These are phyloP conservation scores for Pezicula neosporulosa DNA, from an alignment of 2,329 filamentous ascomycete species.

Conservation along the genomic window DNA sequence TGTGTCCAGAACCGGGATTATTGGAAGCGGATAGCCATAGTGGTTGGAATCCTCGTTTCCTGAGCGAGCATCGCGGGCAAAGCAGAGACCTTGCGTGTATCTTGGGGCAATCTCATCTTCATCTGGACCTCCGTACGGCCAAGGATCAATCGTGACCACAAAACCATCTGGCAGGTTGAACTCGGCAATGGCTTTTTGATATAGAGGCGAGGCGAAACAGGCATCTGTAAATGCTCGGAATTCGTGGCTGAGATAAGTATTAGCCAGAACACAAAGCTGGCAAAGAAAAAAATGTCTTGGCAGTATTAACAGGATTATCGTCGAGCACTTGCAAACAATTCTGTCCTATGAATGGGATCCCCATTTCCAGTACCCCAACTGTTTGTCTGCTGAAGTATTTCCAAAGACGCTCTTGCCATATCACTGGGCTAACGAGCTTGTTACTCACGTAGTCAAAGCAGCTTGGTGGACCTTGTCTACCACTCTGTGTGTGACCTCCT, in stretches of 20 bases:
- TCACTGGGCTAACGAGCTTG: neutral
- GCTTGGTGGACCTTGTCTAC: conserved; percentile 45
- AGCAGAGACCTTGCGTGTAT: conserved; percentile 45
- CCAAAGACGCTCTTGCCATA: too few species aligned
- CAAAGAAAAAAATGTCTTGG: neutral
- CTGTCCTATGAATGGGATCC: neutral
- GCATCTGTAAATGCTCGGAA: conserved; percentile 42
- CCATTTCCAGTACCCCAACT: too few species aligned
- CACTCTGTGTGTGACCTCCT: conserved; percentile 39
- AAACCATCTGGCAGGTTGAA: conserved; percentile 49
- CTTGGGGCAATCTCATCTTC: conserved; percentile 34
- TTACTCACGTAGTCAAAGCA: conserved; percentile 38
- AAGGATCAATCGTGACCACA: conserved; percentile 47
- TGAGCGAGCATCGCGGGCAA: conserved; percentile 40
- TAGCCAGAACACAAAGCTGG: neutral
- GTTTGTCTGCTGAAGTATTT: too few species aligned
- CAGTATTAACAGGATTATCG: neutral
- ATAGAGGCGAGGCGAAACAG: conserved; percentile 46
- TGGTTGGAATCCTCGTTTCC: conserved; percentile 31
- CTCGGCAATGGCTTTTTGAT: conserved; percentile 43
- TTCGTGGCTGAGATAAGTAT: conserved; percentile 32
- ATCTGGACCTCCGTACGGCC: conserved; percentile 49
- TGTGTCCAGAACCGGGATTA: conserved; percentile 42
- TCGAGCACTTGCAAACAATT: neutral
- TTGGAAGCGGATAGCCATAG: conserved; percentile 43